These are phyloP conservation scores for Parastagonospora nodorum DNA, from an alignment of 2,329 filamentous ascomycete genomes.

Conservation along the genomic window DNA sequence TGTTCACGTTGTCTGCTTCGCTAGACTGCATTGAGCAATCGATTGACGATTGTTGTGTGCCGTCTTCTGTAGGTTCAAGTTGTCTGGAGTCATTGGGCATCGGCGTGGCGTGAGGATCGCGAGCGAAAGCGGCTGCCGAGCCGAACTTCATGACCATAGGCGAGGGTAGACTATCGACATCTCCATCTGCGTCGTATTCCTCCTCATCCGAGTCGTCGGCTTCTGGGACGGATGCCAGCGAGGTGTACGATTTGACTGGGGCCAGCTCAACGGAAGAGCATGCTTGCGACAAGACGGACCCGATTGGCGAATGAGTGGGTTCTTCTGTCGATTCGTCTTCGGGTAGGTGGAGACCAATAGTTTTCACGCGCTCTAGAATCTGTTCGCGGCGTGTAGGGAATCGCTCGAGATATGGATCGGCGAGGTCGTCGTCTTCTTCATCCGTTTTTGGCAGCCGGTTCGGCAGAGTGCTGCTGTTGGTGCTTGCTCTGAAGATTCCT, in stretches of 20 bases:
- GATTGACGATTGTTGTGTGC: slow-evolving; percentile 1
- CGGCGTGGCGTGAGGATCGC: slow-evolving; percentile 19
- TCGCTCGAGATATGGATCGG: slow-evolving; percentile 33
- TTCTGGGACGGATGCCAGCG: slow-evolving; percentile 34
- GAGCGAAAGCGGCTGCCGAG: slow-evolving; percentile 7
- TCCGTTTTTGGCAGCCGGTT: slow-evolving; percentile 35
- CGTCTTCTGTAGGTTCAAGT: slow-evolving; percentile 8
- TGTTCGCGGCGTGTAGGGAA: slow-evolving; percentile 36
- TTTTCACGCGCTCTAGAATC: slow-evolving; percentile 34
- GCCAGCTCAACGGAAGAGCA: slow-evolving; percentile 38
- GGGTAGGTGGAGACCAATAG: slow-evolving; percentile 30
- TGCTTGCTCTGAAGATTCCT: slow-evolving; percentile 23
- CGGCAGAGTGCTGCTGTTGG: slow-evolving; percentile 31
- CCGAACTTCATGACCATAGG: slow-evolving; percentile 19
- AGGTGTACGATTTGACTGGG: slow-evolving; percentile 31
- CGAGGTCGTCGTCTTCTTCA: slow-evolving; percentile 32
- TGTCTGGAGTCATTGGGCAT: slow-evolving; percentile 18
- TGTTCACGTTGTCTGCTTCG: slow-evolving; percentile 20
- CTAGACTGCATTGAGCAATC: slow-evolving; percentile 8
- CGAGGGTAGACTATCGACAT: slow-evolving; percentile 24
- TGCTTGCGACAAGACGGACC: slow-evolving; percentile 32
- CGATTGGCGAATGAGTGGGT: slow-evolving; percentile 26
- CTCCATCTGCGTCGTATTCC: slow-evolving; percentile 15
- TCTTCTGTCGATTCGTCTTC: slow-evolving; percentile 29
- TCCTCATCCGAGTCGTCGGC: slow-evolving; percentile 27